phyloP scores from a whole-genome alignment of 2,329 filamentous ascomycete genomes.

The Blumeria hordei region DNA sequence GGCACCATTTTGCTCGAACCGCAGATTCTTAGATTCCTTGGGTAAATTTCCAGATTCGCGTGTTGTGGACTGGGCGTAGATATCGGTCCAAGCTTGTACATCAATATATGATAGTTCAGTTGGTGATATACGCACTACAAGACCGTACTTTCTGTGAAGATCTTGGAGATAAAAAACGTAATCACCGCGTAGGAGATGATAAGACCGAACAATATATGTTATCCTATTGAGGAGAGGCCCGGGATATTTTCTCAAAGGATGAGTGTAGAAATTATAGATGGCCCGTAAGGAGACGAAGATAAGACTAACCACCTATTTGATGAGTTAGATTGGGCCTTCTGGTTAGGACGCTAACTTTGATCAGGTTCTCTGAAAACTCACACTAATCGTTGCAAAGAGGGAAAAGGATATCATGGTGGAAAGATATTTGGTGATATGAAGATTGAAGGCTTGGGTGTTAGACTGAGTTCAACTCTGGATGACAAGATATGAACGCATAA shows the following conservation, averaged over 20 bases:
- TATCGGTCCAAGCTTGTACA: conserved; percentile 1
- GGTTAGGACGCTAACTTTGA: too few relatives aligned
- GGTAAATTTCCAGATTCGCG: not conserved
- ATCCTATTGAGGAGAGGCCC: not conserved
- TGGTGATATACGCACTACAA: not conserved
- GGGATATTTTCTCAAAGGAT: not conserved
- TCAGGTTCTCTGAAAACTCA: too few relatives aligned
- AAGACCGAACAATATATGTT: not conserved
- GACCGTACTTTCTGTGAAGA: conserved; percentile 1
- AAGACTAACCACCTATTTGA: not conserved
- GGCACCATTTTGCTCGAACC: not conserved
- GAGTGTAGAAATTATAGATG: not conserved
- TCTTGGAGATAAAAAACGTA: not conserved
- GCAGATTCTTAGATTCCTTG: not conserved
- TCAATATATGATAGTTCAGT: not conserved
- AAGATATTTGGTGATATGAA: too few relatives aligned
- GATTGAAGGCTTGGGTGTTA: too few relatives aligned
- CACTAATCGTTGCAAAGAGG: too few relatives aligned
- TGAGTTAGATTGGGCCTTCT: too few relatives aligned
- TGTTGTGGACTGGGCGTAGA: not conserved
- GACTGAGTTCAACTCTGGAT: too few relatives aligned
- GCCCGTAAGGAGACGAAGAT: not conserved
- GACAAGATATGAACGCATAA: too few relatives aligned
- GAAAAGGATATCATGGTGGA: too few relatives aligned
- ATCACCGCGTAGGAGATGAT: conserved; percentile 2